Base-by-base conservation (phyloP, 140 eudicot genomes). In the Stevia rebaudiana region DNA sequence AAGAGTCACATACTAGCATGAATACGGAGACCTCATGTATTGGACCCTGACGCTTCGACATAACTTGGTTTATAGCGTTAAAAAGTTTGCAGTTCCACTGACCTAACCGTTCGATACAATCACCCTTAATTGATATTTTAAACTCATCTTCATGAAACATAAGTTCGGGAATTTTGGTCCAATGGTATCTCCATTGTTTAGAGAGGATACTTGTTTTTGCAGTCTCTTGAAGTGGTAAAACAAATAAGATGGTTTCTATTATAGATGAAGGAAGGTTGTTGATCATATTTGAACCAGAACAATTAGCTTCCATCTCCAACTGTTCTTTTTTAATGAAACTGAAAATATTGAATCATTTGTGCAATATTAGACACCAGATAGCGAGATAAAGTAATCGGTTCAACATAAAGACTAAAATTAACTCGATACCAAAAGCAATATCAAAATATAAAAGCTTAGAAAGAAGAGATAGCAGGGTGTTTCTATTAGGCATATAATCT, bases 1-100 rank as follows among this genome's bases (percentile, higher is more conserved):
- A 68, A 0, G 40, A 11, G 46, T 43, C 41, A 16, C 48, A 9
- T 10, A 28, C 49, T 24, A 11, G 0, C 48, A 36, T 16, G 21
- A 49, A 36, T 19, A 74, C 74, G 6, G 42, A 58, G 56, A 74
- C 67, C 62, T 74, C 55, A 17, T 8, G 36, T 36, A 67, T 57
- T 17, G 69, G 79, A 36, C 79, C 57, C 11, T 49, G 36, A 12
- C 59, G 79, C 13, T 3, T 9, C 13, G 48, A 37, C 37, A 36
- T 13, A 25, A 53, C 44, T 37, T 61, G 68, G 31, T 40, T 11
- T 41, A 61, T 40, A 61, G 68, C 68, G 41, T 1, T 5, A 7
- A 61, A 41, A 22, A 61, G 3, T 41, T 41, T 23, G 23, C 11
- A 8, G n/a, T 49, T 21, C 19, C 1, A 28, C 18, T 49, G 30